Evolutionary conservation across 2,329 filamentous ascomycete species (phyloP), one percentile per base, ranked within the genome.

Genomic region (Arthrinium phaeospermum): DNA sequence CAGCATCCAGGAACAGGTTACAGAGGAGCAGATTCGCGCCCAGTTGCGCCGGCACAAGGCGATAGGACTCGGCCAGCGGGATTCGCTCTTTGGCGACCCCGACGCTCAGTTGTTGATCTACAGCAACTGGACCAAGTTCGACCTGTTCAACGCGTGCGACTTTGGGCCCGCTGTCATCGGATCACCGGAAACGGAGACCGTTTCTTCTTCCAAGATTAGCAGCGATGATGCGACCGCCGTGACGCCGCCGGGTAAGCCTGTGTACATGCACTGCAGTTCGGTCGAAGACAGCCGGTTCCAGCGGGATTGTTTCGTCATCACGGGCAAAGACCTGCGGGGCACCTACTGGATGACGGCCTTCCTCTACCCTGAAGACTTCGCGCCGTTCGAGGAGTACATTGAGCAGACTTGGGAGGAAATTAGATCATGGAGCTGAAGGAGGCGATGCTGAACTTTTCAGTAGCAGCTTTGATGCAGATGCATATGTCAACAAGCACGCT

Each of bases 331-430:
- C 68, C 70, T 69, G 71, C 71, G 37, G 13, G 71, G 67, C 30
- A 73, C 69, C 44, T 73, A 73, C 46, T 73, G 72, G 72, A 53
- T 72, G 68, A 73, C 72, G 16, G 61, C 64, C 3, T 72, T 72
- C 51, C 34, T 72, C 8, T 72, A 71, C 24, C 72, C 68, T 8
- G 72, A 73, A 46, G 72, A 71, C 34, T 72, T 71, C 61, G 71
- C 51, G 72, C 64, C 53, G 51, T 61, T 73, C 5, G 68, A 73
- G 45, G 71, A 45, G 16, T 72, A 73, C 51, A 71, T 72, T 19
- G 68, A 69, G 47, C 27, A 73, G 44, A 72, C 72, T 45, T 45
- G 34, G n/a, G 24, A 69, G 16, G 61, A 19, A 16, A 71, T 73
- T 19, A 67, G 61, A 69, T 46, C 27, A 30, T 30, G 27, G 27